A percentile compares a stretch with the other conserved stretches of the same genome.
Conservation (phyloP, 2,329 filamentous ascomycete species). For the Akanthomyces uredinophilus region DNA sequence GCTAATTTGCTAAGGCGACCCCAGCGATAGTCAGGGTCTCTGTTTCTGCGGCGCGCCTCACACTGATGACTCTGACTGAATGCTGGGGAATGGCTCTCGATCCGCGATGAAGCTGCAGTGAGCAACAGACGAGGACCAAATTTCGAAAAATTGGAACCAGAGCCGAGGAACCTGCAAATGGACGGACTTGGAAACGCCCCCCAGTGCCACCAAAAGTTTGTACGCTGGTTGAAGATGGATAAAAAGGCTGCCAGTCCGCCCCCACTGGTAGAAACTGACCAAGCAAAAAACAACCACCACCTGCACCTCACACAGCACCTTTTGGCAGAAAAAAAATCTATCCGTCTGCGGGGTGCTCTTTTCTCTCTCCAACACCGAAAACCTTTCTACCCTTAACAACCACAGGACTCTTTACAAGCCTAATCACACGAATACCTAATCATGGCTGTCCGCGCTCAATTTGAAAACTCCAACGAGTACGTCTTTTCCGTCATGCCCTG, state of each 20-base stretch:
- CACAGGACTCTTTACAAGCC: not conserved
- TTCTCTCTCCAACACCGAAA: conserved; percentile 12
- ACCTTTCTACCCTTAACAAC: not conserved
- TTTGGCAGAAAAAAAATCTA: conserved; percentile 15
- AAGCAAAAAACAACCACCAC: conserved; percentile 7
- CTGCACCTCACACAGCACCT: not conserved
- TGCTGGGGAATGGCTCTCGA: not conserved
- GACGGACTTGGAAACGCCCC: not conserved
- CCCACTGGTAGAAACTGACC: conserved; percentile 1
- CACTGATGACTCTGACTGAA: conserved; percentile 4
- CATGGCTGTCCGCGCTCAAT: conserved; percentile 69
- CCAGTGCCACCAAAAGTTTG: not conserved
- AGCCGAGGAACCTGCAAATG: not conserved
- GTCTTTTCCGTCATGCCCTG: conserved; percentile 27
- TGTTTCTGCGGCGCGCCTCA: not conserved
- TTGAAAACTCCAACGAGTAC: conserved; percentile 89
- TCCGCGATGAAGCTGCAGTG: not conserved
- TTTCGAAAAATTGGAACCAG: not conserved
- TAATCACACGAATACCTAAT: conserved; percentile 22
- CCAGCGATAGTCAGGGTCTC: not conserved
- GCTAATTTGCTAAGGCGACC: too few relatives aligned
- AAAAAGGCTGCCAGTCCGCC: not conserved
- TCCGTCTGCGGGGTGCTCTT: conserved; percentile 5
- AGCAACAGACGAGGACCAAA: not conserved
- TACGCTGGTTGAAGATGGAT: not conserved